Conservation (phyloP, 148 eudicot species). For the Chenopodium album region DNA sequence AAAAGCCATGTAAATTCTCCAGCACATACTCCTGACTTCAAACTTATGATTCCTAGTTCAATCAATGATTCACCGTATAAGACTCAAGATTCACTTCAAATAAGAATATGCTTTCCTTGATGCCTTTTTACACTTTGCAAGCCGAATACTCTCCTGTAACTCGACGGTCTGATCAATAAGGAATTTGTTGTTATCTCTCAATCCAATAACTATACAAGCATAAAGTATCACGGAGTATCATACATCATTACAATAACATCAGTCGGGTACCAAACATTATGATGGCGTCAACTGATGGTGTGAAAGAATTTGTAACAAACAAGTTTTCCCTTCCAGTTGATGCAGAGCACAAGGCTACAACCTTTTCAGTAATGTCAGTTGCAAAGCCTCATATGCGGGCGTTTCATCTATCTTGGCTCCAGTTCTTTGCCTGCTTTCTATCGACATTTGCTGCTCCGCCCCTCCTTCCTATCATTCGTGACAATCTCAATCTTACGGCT, state of each 20-base stretch:
- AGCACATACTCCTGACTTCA: no score
- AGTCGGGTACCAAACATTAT: background rate
- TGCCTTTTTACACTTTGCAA: no score
- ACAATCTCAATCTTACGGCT: constrained; percentile 58
- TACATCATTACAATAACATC: background rate
- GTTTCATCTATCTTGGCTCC: constrained; percentile 79
- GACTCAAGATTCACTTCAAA: background rate
- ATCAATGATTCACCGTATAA: background rate
- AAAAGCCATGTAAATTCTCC: background rate
- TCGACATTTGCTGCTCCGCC: constrained; percentile 92
- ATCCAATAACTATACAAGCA: background rate
- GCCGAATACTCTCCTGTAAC: no score
- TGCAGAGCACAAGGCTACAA: constrained; percentile 65
- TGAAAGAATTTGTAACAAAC: background rate
- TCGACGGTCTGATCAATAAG: no score
- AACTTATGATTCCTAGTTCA: background rate
- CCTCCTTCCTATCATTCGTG: constrained; percentile 72
- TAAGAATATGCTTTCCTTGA: background rate
- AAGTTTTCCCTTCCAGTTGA: constrained; percentile 60
- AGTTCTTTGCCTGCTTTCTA: constrained; percentile 72
- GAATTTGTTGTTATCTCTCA: no score
- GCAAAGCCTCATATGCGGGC: constrained; percentile 85
- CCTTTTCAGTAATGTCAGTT: constrained; percentile 44
- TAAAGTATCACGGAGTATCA: no score
- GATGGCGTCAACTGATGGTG: constrained; percentile 1